A percentile compares a stretch with the other conserved stretches of the same genome.
These are phyloP conservation scores for Biscogniauxia sp. DNA, from an alignment of 2,329 filamentous ascomycete species.

Conservation along the genomic window DNA sequence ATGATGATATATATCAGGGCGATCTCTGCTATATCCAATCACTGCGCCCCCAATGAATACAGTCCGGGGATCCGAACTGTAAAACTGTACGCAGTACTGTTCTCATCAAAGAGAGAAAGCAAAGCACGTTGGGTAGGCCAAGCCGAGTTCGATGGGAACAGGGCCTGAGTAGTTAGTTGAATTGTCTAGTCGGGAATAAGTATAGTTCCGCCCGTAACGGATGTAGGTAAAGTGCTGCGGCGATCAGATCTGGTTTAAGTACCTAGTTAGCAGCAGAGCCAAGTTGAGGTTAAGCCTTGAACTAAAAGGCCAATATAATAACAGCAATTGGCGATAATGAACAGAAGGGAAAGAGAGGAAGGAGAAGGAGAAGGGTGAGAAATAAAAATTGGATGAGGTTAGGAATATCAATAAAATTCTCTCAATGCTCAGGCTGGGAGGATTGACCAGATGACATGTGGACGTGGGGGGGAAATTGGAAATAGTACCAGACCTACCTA, in stretches of 20 bases:
- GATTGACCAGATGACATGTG: not conserved
- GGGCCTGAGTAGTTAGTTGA: not conserved
- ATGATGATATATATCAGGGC: conserved; percentile 14
- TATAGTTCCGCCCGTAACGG: not conserved
- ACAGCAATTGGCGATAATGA: not conserved
- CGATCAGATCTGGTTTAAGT: not conserved
- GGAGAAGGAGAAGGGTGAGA: not conserved
- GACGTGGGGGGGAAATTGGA: not conserved
- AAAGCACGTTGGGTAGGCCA: not conserved
- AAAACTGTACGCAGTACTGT: not conserved
- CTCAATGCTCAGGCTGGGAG: conserved; percentile 6
- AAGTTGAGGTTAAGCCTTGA: not conserved
- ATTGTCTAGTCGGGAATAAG: not conserved
- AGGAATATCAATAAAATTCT: conserved; percentile 14
- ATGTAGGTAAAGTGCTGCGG: too few species aligned
- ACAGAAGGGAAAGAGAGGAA: not conserved
- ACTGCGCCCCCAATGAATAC: conserved; percentile 4
- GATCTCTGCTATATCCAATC: not conserved
- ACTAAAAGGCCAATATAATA: not conserved
- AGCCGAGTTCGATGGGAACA: not conserved
- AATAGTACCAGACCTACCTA: too few species aligned
- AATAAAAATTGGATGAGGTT: not conserved
- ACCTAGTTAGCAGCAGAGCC: not conserved
- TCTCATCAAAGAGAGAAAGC: conserved; percentile 3
- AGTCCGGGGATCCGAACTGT: conserved; percentile 1